Evolutionary conservation across 139 green algal species (phyloP), one percentile per base, ranked within the genome.

Genomic region (Tetraselmis striata): DNA sequence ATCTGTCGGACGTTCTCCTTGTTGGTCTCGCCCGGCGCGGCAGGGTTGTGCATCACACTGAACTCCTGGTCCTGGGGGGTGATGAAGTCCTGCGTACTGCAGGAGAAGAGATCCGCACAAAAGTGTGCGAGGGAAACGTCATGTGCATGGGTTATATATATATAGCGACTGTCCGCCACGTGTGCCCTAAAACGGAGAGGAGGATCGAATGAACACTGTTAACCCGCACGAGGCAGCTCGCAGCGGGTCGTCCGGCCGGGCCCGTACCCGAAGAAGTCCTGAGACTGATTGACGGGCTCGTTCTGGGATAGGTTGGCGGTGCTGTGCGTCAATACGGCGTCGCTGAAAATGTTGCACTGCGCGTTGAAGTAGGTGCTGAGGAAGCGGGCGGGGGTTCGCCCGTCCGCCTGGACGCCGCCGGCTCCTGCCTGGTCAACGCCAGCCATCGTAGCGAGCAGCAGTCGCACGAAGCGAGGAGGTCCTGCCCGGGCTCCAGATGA

Each of bases 1-100:
- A 67, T 67, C 11, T 5, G 45, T 18, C 45, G 5, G 18, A 67
- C 5, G 45, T 67, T 67, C 45, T 67, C 45, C 45, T 67, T 67
- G 18, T 67, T 67, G 45, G 18, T 18, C 11, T 67, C 45, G 11
- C 45, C 45, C 11, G 11, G 11, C 5, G 5, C 11, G 5, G 45
- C 45, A n/a, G n/a, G n/a, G n/a, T n/a, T n/a, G 45, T 67, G 45
- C 45, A 25, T 5, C 5, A 67, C 45, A 18, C 45, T 67, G 45
- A 67, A 67, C 45, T 67, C 45, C 82, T 90, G 89, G 30, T 92
- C 90, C 22, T 81, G 84, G 25, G 90, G 90, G 0, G 90, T 93
- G 30, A 91, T 84, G 76, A 86, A 93, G 77, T 93, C 90, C 59
- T 87, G 90, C 0, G 87, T 90, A 28, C 84, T 88, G 85, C 81